Conservation (phyloP, 2,329 filamentous ascomycete genomes). For the Venturiaceae sp. region DNA sequence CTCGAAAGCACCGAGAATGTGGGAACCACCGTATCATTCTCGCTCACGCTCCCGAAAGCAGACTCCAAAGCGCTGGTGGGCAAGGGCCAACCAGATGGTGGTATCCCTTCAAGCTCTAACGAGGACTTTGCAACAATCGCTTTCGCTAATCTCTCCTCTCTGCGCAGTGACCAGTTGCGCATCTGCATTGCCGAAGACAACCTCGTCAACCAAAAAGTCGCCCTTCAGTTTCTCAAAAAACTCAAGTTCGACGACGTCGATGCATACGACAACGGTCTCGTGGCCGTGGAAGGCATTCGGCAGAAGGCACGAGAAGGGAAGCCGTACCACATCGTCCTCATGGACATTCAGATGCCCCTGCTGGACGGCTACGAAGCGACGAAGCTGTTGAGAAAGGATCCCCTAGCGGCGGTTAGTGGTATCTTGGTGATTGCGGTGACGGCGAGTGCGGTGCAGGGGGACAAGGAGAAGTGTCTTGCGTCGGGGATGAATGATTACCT, state of each 20-base stretch:
- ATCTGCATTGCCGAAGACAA: too few species aligned
- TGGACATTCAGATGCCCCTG: slow-evolving; percentile 83
- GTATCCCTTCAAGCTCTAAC: too few species aligned
- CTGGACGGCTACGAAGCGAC: slow-evolving; percentile 60
- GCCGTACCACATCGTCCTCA: slow-evolving; percentile 64
- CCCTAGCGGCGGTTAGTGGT: slow-evolving; percentile 61
- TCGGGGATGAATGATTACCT: too few species aligned
- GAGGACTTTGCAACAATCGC: background rate
- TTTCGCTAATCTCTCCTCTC: background rate
- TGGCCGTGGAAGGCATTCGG: slow-evolving; percentile 79
- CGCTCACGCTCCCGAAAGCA: slow-evolving; percentile 63
- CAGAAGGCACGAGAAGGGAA: slow-evolving; percentile 64
- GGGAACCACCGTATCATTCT: slow-evolving; percentile 69
- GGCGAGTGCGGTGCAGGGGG: slow-evolving; percentile 88
- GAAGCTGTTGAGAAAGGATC: slow-evolving; percentile 66
- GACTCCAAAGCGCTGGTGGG: background rate
- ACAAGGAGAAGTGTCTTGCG: slow-evolving; percentile 84
- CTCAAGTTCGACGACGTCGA: slow-evolving; percentile 89
- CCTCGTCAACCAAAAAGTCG: background rate
- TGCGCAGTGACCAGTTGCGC: background rate
- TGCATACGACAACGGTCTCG: slow-evolving; percentile 64
- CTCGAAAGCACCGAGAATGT: slow-evolving; percentile 65
- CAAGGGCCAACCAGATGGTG: background rate
- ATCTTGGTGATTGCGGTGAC: slow-evolving; percentile 99
- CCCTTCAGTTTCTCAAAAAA: too few species aligned